A percentile compares a stretch with the other conserved stretches of the same genome.
These are phyloP conservation scores for Macadamia tetraphylla DNA, from an alignment of 164 flowering plant species.

Conservation along the genomic window DNA sequence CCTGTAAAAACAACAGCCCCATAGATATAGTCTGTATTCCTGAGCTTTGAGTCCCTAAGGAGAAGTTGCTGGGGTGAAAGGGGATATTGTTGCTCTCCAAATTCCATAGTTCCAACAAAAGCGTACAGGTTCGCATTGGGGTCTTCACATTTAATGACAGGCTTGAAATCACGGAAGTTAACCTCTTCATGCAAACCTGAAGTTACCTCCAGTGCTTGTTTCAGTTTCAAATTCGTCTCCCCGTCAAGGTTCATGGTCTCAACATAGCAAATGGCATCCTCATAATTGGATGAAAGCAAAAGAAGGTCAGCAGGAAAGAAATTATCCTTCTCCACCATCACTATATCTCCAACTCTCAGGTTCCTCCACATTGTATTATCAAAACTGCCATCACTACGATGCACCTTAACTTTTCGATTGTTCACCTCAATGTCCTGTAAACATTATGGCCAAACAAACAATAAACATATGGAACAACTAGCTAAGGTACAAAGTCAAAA, in stretches of 20 bases:
- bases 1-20: constrained; percentile 91
- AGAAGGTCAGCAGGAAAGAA: constrained; percentile 91
- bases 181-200: constrained; percentile 48
- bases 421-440: constrained; percentile 82
- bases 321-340: constrained; percentile 77
- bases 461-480: no score
- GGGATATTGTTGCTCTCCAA: constrained; percentile 49
- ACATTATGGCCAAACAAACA: neutral
- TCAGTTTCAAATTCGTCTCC: constrained; percentile 87
- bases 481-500: no score
- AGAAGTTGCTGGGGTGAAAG: constrained; percentile 84
- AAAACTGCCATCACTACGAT: constrained; percentile 50
- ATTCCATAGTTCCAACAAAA: constrained; percentile 80
- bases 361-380: constrained; percentile 64
- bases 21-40: constrained; percentile 79
- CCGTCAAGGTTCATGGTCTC: constrained; percentile 99
- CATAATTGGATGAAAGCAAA: constrained; percentile 84
- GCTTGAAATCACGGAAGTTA: constrained; percentile 54
- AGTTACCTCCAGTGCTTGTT: constrained; percentile 79
- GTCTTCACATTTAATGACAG: constrained; percentile 79
- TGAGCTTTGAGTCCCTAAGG: constrained; percentile 88
- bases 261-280: constrained; percentile 85
- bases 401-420: constrained; percentile 73
- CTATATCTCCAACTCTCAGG: constrained; percentile 80
- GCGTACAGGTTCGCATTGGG: constrained; percentile 86